Evolutionary conservation across 768 basidiomycete genomes (phyloP), one percentile per base, ranked within the genome.

Genomic region (Tulasnella sp.): DNA sequence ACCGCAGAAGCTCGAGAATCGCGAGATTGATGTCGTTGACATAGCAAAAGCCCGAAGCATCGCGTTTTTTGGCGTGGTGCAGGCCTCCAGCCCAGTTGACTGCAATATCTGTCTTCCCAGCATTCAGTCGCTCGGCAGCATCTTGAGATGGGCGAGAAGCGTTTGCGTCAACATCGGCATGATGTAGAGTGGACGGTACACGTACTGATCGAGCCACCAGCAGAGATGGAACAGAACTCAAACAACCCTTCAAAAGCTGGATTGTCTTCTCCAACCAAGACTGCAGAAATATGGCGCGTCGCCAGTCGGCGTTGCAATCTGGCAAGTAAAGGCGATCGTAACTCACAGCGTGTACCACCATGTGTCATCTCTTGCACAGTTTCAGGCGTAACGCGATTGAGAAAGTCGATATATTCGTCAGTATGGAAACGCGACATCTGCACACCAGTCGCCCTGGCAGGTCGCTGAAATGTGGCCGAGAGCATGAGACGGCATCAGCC

Each of bases 11-110:
- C 70, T 98, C 94, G 49, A 99, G 78, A 41, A 96, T 94, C 45
- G 83, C 86, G 24, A 98, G 83, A 0, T 96, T 92, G 68, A 97
- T 99, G 70, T 93, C 89, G 70, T 99, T 99, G 72, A 98, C 85
- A 75, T 98, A 99, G 76, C 96, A 99, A 73, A 99, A 99, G 12
- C 96, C 96, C 5, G 87, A 89, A 0, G 94, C 96, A 73, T 97
- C 96, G 57, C 88, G 81, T 70, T 97, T 98, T 74, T 99, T 99
- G n/a, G 96, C 96, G 70, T 99, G 96, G 72, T 99, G 96, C 2
- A 99, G 78, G 1, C 96, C 96, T 8, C 96, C 96, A 0, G 96
- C 92, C 96, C 93, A 97, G 72, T 97, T 96, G 63, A 97, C 89
- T 0, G 85, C 84, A 49, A 87, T 81, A 65, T 88, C 85, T 2